Conservation (phyloP, 2,329 filamentous ascomycete species). For the Scopulariopsis brevicaulis region DNA sequence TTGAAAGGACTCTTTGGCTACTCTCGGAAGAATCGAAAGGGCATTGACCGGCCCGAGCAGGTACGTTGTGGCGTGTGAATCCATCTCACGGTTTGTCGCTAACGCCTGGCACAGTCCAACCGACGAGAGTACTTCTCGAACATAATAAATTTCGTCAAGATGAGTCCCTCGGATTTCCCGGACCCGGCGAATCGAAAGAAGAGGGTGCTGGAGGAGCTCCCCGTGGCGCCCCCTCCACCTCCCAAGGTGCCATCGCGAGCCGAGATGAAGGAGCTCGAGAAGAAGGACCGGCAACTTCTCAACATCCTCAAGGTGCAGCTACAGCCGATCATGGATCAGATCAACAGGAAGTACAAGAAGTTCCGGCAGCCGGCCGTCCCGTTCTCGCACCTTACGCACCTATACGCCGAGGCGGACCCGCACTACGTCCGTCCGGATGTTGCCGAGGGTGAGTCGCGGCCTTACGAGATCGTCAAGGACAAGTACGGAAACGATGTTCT, state of each 20-base stretch:
- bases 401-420: constrained; percentile 76
- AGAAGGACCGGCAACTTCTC: constrained; percentile 70
- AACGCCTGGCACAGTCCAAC: constrained; percentile 26
- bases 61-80: constrained; percentile 22
- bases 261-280: constrained; percentile 69
- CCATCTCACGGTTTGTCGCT: neutral
- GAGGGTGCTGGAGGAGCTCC: constrained; percentile 66
- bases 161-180: constrained; percentile 75
- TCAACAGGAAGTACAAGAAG: constrained; percentile 79
- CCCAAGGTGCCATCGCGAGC: constrained; percentile 60
- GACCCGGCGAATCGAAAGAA: constrained; percentile 80
- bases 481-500: constrained; percentile 68
- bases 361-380: constrained; percentile 76
- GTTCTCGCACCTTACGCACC: constrained; percentile 62
- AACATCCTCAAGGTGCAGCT: constrained; percentile 82
- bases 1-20: constrained; percentile 76
- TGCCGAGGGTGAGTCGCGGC: constrained; percentile 46
- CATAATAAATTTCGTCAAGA: constrained; percentile 66
- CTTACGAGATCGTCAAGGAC: constrained; percentile 72
- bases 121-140: constrained; percentile 72
- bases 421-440: constrained; percentile 50
- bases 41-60: constrained; percentile 54
- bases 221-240: constrained; percentile 62
- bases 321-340: constrained; percentile 94
- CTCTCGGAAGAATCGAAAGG: constrained; percentile 65